These are phyloP conservation scores for Leptodontidium sp. DNA, from an alignment of 2,329 filamentous ascomycete species.

Conservation along the genomic window DNA sequence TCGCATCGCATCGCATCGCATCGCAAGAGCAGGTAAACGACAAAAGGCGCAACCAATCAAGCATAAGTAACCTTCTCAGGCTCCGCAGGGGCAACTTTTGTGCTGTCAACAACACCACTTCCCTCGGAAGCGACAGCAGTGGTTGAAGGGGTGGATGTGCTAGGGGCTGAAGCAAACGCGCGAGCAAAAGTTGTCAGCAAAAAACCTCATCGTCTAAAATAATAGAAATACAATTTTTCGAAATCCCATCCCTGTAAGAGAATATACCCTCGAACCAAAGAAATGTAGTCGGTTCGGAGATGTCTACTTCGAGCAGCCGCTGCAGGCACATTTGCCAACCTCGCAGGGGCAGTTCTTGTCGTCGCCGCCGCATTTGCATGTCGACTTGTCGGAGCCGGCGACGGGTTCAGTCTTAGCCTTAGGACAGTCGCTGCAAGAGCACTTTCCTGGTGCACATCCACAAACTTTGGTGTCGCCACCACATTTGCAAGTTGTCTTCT, in stretches of 20 bases:
- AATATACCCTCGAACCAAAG: constrained; percentile 9
- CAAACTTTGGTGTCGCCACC: constrained; percentile 49
- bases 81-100: constrained; percentile 43
- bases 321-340: constrained; percentile 51
- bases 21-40: constrained; percentile 19
- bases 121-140: constrained; percentile 34
- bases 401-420: constrained; percentile 51
- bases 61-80: constrained; percentile 41
- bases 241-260: not conserved
- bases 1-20: constrained; percentile 19
- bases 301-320: constrained; percentile 39
- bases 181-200: constrained; percentile 38
- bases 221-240: constrained; percentile 32
- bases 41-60: constrained; percentile 29
- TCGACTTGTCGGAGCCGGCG: constrained; percentile 49
- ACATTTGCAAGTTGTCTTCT: constrained; percentile 53
- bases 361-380: constrained; percentile 50
- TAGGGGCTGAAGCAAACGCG: constrained; percentile 35
- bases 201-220: constrained; percentile 32
- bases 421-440: constrained; percentile 50
- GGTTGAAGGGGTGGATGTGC: constrained; percentile 32
- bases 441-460: constrained; percentile 49
- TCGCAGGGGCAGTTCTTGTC: constrained; percentile 48
- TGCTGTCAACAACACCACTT: constrained; percentile 38
- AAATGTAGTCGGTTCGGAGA: constrained; percentile 24